Evolutionary conservation across 176 grass and related monocot species (phyloP), one percentile per base, ranked within the genome.

Genomic region (Musa schizocarpa): DNA sequence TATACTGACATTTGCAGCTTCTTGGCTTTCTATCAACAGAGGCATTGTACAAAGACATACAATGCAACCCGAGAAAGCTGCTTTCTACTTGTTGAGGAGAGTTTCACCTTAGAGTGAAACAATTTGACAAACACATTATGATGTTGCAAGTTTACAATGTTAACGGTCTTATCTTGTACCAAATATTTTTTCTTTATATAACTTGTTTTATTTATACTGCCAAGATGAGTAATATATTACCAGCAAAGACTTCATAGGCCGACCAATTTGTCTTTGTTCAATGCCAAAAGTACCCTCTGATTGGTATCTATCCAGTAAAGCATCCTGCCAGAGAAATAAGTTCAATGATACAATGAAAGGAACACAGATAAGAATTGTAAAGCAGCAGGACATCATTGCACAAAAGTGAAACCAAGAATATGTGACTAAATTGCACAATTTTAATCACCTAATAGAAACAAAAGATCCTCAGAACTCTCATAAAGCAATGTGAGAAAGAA

Each of bases 211-310:
- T 57, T 57, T 57, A 1, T 16, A 12, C 10, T 12, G 62, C 10
- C 34, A 50, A 19, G 50, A 9, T 70, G 48, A 11, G 16, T 8
- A 20, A 19, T 50, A 69, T 82, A 56, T 86, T 91, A 99, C 96
- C 88, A 99, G 62, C 81, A 99, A 92, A 63, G 91, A 99, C 82
- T 95, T 99, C 21, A 92, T 43, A 6, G 96, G 96, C n/a, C 86
- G 96, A 22, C 91, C 90, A 77, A 94, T 83, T 43, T 72, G 85
- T 86, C 85, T 87, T 81, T 89, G 78, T 80, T 94, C 91, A 61
- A 83, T 86, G 70, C 84, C 95, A 63, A 94, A 99, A 80, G 82
- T 86, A 53, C 82, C 81, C 48, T 92, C 82, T 9, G 88, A 84
- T 81, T 89, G 76, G 81, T 94, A 91, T 74, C 84, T 99, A 76